Evolutionary conservation across 306 rosid genomes (phyloP).

Genomic region (Castanea crenata): DNA sequence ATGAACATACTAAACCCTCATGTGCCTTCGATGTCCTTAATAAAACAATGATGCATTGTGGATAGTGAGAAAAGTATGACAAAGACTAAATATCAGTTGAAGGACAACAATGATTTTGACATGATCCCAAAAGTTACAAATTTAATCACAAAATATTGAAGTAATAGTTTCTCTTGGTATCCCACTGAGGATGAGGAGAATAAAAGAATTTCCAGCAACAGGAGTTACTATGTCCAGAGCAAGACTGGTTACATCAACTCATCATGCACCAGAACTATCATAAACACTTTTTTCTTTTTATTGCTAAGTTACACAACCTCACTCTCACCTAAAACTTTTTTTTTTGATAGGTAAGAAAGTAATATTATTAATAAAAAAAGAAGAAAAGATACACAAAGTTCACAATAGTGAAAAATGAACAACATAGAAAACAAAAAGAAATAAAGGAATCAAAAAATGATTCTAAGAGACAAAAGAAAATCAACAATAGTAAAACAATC

Average conservation of each 20-base stretch:
- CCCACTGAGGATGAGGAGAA: background rate
- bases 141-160: background rate
- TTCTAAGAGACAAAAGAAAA: too few relatives aligned
- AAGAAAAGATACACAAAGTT: too few relatives aligned
- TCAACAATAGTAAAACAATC: too few relatives aligned
- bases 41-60: background rate
- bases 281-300: background rate
- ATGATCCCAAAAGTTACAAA: background rate
- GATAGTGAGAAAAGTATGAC: background rate
- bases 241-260: background rate
- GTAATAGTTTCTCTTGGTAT: background rate
- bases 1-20: background rate
- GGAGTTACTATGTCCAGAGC: background rate
- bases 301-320: too few relatives aligned
- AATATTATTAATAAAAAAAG: too few relatives aligned
- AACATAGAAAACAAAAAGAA: too few relatives aligned
- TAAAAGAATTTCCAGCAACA: background rate
- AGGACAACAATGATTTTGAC: background rate
- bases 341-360: too few relatives aligned
- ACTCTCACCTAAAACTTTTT: too few relatives aligned
- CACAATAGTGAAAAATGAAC: too few relatives aligned
- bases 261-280: background rate
- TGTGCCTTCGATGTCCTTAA: background rate
- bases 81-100: background rate
- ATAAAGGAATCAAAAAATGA: too few relatives aligned